These are phyloP conservation scores for Lepidium didymum DNA, from an alignment of 345 rosid genomes.

Conservation along the genomic window DNA sequence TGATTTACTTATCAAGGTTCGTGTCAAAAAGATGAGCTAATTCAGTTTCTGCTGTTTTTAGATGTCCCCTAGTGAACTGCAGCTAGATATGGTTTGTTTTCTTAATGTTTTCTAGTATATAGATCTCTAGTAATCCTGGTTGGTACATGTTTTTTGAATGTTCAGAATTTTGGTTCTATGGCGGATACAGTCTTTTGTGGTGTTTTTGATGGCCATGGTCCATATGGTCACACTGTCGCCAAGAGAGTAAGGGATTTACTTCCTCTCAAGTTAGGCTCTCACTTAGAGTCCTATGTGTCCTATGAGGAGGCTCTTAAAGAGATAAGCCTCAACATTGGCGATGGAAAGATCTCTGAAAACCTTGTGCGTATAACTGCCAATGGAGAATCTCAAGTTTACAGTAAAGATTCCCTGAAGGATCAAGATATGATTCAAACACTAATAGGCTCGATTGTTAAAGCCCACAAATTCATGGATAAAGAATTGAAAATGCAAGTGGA, in stretches of 20 bases:
- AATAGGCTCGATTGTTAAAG: slow-evolving; percentile 60
- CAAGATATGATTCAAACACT: slow-evolving; percentile 47
- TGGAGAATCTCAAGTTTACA: slow-evolving; percentile 56
- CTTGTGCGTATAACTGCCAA: slow-evolving; percentile 52
- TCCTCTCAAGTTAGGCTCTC: slow-evolving; percentile 68
- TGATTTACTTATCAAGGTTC: background rate
- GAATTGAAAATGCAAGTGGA: slow-evolving; percentile 73
- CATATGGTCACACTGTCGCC: slow-evolving; percentile 90
- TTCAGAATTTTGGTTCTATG: slow-evolving; percentile 82
- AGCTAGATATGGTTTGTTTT: background rate
- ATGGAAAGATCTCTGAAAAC: slow-evolving; percentile 50
- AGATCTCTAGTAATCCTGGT: background rate
- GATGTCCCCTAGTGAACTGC: background rate
- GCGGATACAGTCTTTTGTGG: slow-evolving; percentile 86
- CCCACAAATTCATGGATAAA: slow-evolving; percentile 81
- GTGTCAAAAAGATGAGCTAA: background rate
- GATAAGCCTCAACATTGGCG: slow-evolving; percentile 51
- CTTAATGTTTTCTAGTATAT: background rate
- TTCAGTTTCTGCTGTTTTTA: background rate
- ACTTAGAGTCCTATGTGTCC: slow-evolving; percentile 53
- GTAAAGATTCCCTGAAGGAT: slow-evolving; percentile 41
- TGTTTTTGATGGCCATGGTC: slow-evolving; percentile 98
- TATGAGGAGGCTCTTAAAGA: slow-evolving; percentile 53
- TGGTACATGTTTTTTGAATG: slow-evolving; percentile 7
- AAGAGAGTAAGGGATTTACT: slow-evolving; percentile 91